A percentile compares a stretch with the other conserved stretches of the same genome.
phyloP scores from a whole-genome alignment of 75 land plant genomes.

The Picea sitchensis region DNA sequence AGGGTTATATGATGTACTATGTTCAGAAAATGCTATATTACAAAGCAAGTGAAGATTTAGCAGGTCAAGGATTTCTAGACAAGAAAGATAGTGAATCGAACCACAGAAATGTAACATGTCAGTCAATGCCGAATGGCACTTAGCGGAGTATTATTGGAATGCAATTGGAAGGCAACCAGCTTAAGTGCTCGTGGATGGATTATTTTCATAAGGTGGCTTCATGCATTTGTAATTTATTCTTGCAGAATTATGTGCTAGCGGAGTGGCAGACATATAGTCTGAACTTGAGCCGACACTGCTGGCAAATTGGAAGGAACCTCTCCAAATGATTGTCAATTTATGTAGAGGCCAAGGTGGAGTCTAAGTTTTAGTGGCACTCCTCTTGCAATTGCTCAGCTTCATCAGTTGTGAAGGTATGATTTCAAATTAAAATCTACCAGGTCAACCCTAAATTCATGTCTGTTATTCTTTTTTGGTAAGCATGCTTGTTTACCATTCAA shows the following conservation, averaged over 20 bases:
- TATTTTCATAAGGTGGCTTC: not conserved
- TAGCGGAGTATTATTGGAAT: not conserved
- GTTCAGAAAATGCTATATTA: constrained; percentile 53
- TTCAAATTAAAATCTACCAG: not conserved
- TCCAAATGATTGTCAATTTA: not conserved
- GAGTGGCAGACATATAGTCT: not conserved
- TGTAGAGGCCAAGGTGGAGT: not conserved
- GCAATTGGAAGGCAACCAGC: not conserved
- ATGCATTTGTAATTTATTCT: not conserved
- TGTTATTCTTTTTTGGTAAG: not conserved
- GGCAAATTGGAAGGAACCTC: not conserved
- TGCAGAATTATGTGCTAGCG: not conserved
- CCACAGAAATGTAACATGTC: not conserved
- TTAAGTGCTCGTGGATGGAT: not conserved
- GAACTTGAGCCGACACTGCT: not conserved
- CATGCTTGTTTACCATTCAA: not conserved
- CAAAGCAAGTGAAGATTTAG: constrained; percentile 31
- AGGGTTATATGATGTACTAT: constrained; percentile 87
- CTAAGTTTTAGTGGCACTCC: not conserved
- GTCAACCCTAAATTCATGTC: not conserved
- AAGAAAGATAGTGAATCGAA: not conserved
- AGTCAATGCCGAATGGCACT: not conserved
- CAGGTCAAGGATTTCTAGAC: constrained; percentile 2
- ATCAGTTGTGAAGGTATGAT: not conserved
- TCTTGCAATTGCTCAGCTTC: not conserved